These are phyloP conservation scores for Cyberlindnera galapagoensis DNA, from an alignment of 805 yeast genomes.

Conservation along the genomic window DNA sequence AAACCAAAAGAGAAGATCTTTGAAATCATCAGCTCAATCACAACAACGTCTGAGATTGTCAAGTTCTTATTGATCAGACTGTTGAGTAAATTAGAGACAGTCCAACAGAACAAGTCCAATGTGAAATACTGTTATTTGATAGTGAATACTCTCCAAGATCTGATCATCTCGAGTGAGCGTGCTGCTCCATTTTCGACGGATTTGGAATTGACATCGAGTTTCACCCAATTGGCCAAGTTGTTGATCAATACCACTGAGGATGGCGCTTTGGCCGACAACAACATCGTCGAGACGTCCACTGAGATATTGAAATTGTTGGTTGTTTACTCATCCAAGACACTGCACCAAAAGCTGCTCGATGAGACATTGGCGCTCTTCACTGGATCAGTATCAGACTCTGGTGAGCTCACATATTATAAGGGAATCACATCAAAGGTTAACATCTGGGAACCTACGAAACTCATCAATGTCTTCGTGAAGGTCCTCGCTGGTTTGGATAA, in stretches of 20 bases:
- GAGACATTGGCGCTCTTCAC: conserved; percentile 34
- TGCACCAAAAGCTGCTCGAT: conserved; percentile 41
- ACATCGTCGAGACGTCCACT: conserved; percentile 22
- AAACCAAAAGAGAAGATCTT: conserved; percentile 22
- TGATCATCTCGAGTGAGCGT: conserved; percentile 19
- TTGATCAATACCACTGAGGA: conserved; percentile 8
- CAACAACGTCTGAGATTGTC: conserved; percentile 28
- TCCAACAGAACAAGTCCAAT: conserved; percentile 8
- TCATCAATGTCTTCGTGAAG: conserved; percentile 36
- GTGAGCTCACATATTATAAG: conserved; percentile 13
- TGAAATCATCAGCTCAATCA: conserved; percentile 20
- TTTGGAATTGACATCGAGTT: conserved; percentile 11
- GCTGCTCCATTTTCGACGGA: conserved; percentile 18
- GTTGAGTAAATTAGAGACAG: conserved; percentile 24
- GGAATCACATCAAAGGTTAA: conserved; percentile 8
- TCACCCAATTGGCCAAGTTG: conserved; percentile 10
- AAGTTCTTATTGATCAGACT: conserved; percentile 34
- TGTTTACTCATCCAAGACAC: conserved; percentile 22
- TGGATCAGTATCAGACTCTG: conserved; percentile 6
- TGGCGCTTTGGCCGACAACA: conserved; percentile 11
- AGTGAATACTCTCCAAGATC: conserved; percentile 15
- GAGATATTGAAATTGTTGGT: conserved; percentile 30
- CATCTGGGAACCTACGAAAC: conserved; percentile 26
- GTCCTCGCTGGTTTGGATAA: conserved; percentile 50
- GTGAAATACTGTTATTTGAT: conserved; percentile 13